phyloP scores from a whole-genome alignment of 345 rosid species.

The Mallotus nudiflorus region DNA sequence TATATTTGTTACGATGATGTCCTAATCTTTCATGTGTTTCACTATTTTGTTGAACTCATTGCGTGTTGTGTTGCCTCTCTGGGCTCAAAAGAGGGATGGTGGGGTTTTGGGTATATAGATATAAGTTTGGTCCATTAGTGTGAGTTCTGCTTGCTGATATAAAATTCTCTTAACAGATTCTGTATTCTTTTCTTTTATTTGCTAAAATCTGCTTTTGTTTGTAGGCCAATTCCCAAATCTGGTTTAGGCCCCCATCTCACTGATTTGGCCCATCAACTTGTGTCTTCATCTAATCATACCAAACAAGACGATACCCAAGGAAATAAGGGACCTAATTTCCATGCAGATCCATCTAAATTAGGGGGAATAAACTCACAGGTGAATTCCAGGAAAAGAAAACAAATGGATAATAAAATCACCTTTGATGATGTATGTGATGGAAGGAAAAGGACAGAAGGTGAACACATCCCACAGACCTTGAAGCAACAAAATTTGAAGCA shows the following conservation, averaged over 20 bases:
- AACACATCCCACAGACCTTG: not conserved
- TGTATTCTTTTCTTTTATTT: not conserved
- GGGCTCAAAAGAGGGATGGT: not conserved
- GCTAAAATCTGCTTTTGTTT: not conserved
- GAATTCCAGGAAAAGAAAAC: not conserved
- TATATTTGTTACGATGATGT: too few relatives aligned
- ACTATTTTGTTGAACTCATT: not conserved
- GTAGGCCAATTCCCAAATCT: slow-evolving; percentile 14
- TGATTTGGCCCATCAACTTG: slow-evolving; percentile 15
- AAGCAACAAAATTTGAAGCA: not conserved
- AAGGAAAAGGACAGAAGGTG: not conserved
- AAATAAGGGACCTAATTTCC: not conserved
- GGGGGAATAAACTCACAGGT: not conserved
- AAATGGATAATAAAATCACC: not conserved
- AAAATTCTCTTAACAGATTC: not conserved
- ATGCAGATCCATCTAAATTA: not conserved
- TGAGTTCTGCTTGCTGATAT: not conserved
- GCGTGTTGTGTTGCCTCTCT: not conserved
- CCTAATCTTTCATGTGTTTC: too few relatives aligned
- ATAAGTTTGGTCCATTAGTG: not conserved
- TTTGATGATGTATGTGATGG: not conserved
- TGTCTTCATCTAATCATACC: not conserved
- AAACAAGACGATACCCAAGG: not conserved
- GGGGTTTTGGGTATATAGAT: not conserved
- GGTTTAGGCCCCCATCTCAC: slow-evolving; percentile 11